These are phyloP conservation scores for Boletus subcaerulescens DNA, from an alignment of 768 basidiomycete species.

Conservation along the genomic window DNA sequence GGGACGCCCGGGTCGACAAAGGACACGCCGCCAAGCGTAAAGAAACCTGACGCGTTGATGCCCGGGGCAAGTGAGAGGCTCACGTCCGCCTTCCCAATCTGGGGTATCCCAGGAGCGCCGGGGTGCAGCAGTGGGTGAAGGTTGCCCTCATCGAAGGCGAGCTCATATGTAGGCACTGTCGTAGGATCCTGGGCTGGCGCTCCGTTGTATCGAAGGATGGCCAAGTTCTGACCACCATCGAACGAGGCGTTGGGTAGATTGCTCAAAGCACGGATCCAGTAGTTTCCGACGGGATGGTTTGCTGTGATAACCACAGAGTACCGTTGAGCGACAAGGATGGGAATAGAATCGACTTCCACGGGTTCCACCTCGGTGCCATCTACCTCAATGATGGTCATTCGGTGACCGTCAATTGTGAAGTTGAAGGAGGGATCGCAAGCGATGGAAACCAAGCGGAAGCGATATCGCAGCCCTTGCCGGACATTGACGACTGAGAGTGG, in stretches of 20 bases:
- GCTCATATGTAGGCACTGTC: background rate
- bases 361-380: background rate
- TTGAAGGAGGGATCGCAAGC: conserved; percentile 39
- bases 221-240: background rate
- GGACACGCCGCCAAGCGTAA: background rate
- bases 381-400: conserved; percentile 1
- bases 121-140: background rate
- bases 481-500: conserved; percentile 47
- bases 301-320: background rate
- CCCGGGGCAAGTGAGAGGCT: background rate
- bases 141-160: background rate
- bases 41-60: background rate
- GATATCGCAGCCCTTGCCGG: conserved; percentile 40
- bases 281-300: conserved; percentile 44
- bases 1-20: conserved; percentile 39
- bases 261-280: conserved; percentile 49
- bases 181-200: background rate
- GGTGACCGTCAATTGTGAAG: conserved; percentile 1
- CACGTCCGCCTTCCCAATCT: conserved; percentile 2
- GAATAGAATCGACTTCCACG: background rate
- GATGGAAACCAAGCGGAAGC: conserved; percentile 50
- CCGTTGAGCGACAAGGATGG: conserved; percentile 27
- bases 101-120: background rate
- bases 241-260: conserved; percentile 20
- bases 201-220: background rate